These are phyloP conservation scores for Phyllachora maydis DNA, from an alignment of 2,329 filamentous ascomycete species.

Conservation along the genomic window DNA sequence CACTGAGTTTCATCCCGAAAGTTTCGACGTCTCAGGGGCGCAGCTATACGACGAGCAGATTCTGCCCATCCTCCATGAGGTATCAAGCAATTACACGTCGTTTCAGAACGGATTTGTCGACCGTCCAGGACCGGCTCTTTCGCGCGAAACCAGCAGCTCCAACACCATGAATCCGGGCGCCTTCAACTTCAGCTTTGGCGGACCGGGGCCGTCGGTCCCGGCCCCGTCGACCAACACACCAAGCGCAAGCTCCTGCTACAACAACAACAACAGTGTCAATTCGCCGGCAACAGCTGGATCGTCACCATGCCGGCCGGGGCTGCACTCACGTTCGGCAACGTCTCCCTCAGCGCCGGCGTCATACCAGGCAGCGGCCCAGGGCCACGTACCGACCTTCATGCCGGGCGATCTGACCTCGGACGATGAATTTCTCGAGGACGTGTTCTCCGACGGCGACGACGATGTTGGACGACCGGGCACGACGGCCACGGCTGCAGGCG, in stretches of 20 bases:
- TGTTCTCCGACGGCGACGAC: slow-evolving; percentile 62
- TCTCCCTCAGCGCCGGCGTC: slow-evolving; percentile 46
- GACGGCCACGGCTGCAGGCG: slow-evolving; percentile 10
- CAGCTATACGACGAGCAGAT: slow-evolving; percentile 87
- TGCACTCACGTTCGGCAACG: slow-evolving; percentile 70
- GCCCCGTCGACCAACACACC: too few species aligned
- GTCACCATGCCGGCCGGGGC: slow-evolving; percentile 30
- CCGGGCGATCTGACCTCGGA: slow-evolving; percentile 53
- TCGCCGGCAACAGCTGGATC: slow-evolving; percentile 1
- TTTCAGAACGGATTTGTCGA: slow-evolving; percentile 85
- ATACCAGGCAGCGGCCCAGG: too few species aligned
- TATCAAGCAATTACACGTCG: slow-evolving; percentile 57
- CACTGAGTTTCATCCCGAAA: slow-evolving; percentile 42
- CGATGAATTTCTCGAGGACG: slow-evolving; percentile 53
- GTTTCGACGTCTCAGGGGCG: slow-evolving; percentile 54
- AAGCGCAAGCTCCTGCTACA: too few species aligned
- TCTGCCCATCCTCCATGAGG: slow-evolving; percentile 72
- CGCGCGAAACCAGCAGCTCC: slow-evolving; percentile 35
- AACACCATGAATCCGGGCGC: slow-evolving; percentile 44
- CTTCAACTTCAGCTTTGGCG: slow-evolving; percentile 24
- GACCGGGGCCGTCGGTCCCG: too few species aligned
- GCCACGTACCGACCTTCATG: too few species aligned
- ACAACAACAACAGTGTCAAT: too few species aligned
- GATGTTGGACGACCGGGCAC: too few species aligned
- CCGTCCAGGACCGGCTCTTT: slow-evolving; percentile 35